phyloP scores from a whole-genome alignment of 208 protist genomes.

The Trypanosoma cruzi region DNA sequence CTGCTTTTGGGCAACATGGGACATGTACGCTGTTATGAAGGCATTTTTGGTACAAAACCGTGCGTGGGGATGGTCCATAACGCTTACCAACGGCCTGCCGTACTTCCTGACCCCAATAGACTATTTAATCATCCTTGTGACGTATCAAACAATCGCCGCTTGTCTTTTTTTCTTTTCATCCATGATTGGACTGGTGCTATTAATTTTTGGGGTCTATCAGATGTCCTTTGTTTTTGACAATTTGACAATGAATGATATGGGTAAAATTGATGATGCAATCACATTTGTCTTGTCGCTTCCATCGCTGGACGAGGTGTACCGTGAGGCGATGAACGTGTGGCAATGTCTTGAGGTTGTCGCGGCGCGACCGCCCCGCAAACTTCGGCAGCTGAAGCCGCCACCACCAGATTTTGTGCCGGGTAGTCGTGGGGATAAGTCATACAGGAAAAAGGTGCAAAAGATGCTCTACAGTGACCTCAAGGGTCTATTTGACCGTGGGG shows the following conservation, averaged over 20 bases:
- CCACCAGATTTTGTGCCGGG: constrained; percentile 32
- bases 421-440: constrained; percentile 48
- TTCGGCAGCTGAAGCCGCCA: constrained; percentile 48
- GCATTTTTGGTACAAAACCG: constrained; percentile 51
- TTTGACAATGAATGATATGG: constrained; percentile 88
- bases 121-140: constrained; percentile 69
- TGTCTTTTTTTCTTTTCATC: constrained; percentile 82
- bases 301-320: constrained; percentile 58
- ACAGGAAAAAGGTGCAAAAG: constrained; percentile 63
- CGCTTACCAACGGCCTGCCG: constrained; percentile 22
- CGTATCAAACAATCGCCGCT: constrained; percentile 53
- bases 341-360: constrained; percentile 52
- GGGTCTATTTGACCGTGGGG: constrained; percentile 76
- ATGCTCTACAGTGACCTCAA: constrained; percentile 54
- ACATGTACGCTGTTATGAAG: constrained; percentile 58
- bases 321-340: constrained; percentile 60
- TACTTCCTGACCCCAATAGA: constrained; percentile 44
- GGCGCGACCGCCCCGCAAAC: constrained; percentile 45
- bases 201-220: constrained; percentile 81
- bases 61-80: constrained; percentile 67
- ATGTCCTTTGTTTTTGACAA: constrained; percentile 78
- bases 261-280: constrained; percentile 84
- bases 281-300: constrained; percentile 56
- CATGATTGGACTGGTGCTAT: constrained; percentile 74
- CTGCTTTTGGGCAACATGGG: constrained; percentile 78